phyloP scores from a whole-genome alignment of 768 basidiomycete species.

The Suillus weaverae region DNA sequence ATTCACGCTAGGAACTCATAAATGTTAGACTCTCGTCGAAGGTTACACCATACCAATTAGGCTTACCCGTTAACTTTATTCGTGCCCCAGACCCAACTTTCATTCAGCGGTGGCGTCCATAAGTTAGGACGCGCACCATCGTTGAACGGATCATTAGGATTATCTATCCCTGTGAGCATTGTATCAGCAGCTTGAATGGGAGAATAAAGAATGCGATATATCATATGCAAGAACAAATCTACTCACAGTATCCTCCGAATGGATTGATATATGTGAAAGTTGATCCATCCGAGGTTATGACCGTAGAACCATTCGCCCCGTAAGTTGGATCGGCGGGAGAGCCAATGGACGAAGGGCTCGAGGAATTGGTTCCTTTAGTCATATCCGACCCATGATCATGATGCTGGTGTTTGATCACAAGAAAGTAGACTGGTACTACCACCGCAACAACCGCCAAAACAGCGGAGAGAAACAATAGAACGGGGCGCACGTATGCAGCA shows the following conservation, averaged over 20 bases:
- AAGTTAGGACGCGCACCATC: conserved; percentile 72
- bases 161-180: conserved; percentile 51
- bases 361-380: neutral
- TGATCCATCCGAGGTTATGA: conserved; percentile 65
- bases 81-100: conserved; percentile 67
- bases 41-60: conserved; percentile 7
- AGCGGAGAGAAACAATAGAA: neutral
- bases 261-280: conserved; percentile 76
- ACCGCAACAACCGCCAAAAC: neutral
- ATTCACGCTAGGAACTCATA: conserved; percentile 48
- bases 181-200: conserved; percentile 6
- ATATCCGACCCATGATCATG: neutral
- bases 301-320: conserved; percentile 59
- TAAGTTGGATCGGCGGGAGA: neutral
- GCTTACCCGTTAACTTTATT: conserved; percentile 63
- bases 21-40: conserved; percentile 13
- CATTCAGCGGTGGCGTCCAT: conserved; percentile 79
- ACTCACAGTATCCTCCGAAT: conserved; percentile 73
- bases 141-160: conserved; percentile 74
- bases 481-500: neutral
- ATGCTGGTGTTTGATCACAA: neutral
- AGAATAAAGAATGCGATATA: neutral
- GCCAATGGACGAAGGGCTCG: neutral
- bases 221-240: neutral
- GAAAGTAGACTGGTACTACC: neutral